phyloP scores from a whole-genome alignment of 495 filamentous ascomycete genomes.

The Mytilinidion resinicola region DNA sequence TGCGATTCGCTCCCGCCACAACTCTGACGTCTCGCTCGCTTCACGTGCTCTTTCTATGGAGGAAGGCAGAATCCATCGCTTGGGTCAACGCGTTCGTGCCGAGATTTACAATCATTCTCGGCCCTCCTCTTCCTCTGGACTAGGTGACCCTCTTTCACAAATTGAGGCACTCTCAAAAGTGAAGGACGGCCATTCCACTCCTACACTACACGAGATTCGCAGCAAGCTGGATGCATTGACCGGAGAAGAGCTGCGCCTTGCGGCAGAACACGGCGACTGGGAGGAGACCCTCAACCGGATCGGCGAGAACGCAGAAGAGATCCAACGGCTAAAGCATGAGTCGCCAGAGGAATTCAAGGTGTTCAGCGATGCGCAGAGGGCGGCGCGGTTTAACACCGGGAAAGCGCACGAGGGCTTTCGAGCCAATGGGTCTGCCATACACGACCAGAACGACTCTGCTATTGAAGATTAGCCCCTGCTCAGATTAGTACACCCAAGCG shows the following conservation, averaged over 20 bases:
- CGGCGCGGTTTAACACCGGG: constrained; percentile 21
- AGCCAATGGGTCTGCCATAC: no score
- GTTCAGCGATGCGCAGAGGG: constrained; percentile 25
- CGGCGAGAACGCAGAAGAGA: constrained; percentile 34
- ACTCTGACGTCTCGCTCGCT: constrained; percentile 72
- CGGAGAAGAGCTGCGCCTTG: constrained; percentile 31
- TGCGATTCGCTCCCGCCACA: constrained; percentile 54
- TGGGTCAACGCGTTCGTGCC: constrained; percentile 72
- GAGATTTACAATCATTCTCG: constrained; percentile 51
- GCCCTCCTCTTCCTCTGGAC: constrained; percentile 37
- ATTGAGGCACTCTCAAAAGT: constrained; percentile 2
- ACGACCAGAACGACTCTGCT: no score
- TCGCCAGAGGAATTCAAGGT: constrained; percentile 24
- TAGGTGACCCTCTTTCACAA: constrained; percentile 8
- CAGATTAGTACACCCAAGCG: no score
- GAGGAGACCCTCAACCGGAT: constrained; percentile 26
- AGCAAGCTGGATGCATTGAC: constrained; percentile 22
- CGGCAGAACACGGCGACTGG: constrained; percentile 23
- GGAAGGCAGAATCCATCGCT: constrained; percentile 81
- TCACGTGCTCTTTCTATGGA: constrained; percentile 75
- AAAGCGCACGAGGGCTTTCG: background rate
- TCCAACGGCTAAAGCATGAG: constrained; percentile 28
- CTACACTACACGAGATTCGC: constrained; percentile 16
- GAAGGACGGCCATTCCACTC: constrained; percentile 16
- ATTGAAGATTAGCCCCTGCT: no score